phyloP scores from a whole-genome alignment of 352 stramenopile genomes.

The Phytopythium kandeliae region DNA sequence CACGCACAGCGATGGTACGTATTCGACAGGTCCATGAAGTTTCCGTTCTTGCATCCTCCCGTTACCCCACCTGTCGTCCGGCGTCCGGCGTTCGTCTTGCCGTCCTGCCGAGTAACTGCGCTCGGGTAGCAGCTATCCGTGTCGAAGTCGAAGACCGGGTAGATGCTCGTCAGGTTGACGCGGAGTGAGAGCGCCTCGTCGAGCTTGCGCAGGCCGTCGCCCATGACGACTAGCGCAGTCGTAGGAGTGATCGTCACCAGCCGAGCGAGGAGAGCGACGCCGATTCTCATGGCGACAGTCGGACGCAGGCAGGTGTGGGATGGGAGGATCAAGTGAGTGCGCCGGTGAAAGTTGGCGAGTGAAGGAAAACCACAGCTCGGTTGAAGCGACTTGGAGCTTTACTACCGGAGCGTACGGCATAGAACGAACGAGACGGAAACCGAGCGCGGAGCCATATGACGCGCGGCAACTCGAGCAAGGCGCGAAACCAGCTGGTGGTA shows the following conservation, averaged over 20 bases:
- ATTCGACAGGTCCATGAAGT: constrained; percentile 11
- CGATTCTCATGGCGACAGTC: background rate
- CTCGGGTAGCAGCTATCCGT: constrained; percentile 25
- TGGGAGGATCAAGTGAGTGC: background rate
- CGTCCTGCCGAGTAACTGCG: constrained; percentile 19
- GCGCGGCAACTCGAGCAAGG: background rate
- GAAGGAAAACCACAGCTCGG: background rate
- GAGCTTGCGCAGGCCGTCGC: constrained; percentile 1
- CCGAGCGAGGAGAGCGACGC: background rate
- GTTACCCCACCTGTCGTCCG: constrained; percentile 15
- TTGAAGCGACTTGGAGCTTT: too few species aligned
- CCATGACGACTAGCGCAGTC: background rate
- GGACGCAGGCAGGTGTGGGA: too few species aligned
- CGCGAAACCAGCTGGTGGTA: too few species aligned
- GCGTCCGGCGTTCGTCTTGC: constrained; percentile 20
- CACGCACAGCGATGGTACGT: constrained; percentile 13
- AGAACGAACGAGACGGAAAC: background rate
- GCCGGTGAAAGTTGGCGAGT: background rate
- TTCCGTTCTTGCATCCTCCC: constrained; percentile 4
- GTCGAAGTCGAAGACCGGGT: constrained; percentile 5
- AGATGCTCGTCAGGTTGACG: constrained; percentile 16
- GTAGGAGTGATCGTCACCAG: background rate
- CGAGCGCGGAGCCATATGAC: background rate
- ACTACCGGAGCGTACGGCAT: too few species aligned
- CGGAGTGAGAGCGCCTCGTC: constrained; percentile 17